phyloP scores from a whole-genome alignment of 2,329 filamentous ascomycete species.

The Zymoseptoria pseudotritici region DNA sequence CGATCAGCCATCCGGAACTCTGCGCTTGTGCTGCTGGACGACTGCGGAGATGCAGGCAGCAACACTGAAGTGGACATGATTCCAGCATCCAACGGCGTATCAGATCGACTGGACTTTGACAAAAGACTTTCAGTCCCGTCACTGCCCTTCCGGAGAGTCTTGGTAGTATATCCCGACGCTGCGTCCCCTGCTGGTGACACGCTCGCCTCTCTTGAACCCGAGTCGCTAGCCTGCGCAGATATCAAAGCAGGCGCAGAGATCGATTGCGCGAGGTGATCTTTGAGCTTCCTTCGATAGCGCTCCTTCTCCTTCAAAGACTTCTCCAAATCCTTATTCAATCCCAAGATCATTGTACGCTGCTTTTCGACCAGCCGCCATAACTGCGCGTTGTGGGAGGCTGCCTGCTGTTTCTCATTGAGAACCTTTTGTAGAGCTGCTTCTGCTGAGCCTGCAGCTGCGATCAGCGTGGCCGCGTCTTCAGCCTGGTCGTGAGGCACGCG shows the following conservation, averaged over 20 bases:
- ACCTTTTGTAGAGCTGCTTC: constrained; percentile 85
- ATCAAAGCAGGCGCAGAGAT: constrained; percentile 24
- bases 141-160: constrained; percentile 20
- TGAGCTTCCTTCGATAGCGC: constrained; percentile 81
- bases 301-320: constrained; percentile 89
- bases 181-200: constrained; percentile 18
- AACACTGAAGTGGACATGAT: constrained; percentile 11
- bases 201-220: constrained; percentile 20
- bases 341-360: constrained; percentile 86
- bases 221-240: constrained; percentile 5
- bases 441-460: constrained; percentile 77
- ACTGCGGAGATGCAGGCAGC: constrained; percentile 17
- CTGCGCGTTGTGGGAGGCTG: constrained; percentile 82
- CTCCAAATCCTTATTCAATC: constrained; percentile 90
- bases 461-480: constrained; percentile 71
- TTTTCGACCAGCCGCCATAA: constrained; percentile 95
- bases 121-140: constrained; percentile 19
- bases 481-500: constrained; percentile 51
- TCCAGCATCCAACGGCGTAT: constrained; percentile 25
- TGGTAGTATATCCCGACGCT: background rate
- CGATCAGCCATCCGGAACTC: background rate
- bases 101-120: constrained; percentile 19
- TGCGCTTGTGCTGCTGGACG: constrained; percentile 13
- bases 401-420: constrained; percentile 83
- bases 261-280: constrained; percentile 56